Conservation (phyloP, 192 early-diverging fungal species). For the Mortierella antarctica region DNA sequence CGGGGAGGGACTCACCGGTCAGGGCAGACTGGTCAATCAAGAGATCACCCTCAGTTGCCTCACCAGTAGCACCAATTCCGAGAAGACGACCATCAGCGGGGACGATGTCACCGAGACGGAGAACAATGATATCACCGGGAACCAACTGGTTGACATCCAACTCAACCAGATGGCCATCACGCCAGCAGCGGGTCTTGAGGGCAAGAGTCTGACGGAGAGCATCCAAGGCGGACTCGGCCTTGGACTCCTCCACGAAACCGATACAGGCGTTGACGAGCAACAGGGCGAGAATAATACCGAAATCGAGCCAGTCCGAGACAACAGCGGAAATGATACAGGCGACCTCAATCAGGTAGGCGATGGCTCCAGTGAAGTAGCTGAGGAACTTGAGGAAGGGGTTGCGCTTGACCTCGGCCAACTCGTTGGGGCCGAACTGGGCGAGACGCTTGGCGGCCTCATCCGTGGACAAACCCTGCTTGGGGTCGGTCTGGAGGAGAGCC, state of each 20-base stretch:
- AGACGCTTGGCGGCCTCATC: conserved; percentile 78
- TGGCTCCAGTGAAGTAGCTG: conserved; percentile 86
- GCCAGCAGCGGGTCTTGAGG: conserved; percentile 82
- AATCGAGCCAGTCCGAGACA: conserved; percentile 72
- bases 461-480: conserved; percentile 76
- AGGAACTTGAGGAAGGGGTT: conserved; percentile 89
- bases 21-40: conserved; percentile 93
- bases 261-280: conserved; percentile 90
- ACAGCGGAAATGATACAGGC: conserved; percentile 83
- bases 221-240: conserved; percentile 92
- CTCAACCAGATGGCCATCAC: conserved; percentile 80
- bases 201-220: conserved; percentile 94
- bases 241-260: conserved; percentile 92
- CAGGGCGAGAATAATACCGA: conserved; percentile 83
- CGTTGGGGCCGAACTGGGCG: conserved; percentile 82
- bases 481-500: conserved; percentile 85
- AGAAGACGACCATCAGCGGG: conserved; percentile 90
- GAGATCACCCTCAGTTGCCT: conserved; percentile 77
- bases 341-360: conserved; percentile 90
- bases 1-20: conserved; percentile 93
- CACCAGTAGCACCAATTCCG: conserved; percentile 79
- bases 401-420: conserved; percentile 83
- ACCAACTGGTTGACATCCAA: conserved; percentile 80
- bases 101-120: conserved; percentile 94
- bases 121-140: conserved; percentile 90